These are phyloP conservation scores for Saccharomyces hybrid DNA, from an alignment of 1,139 yeast species.

Conservation along the genomic window DNA sequence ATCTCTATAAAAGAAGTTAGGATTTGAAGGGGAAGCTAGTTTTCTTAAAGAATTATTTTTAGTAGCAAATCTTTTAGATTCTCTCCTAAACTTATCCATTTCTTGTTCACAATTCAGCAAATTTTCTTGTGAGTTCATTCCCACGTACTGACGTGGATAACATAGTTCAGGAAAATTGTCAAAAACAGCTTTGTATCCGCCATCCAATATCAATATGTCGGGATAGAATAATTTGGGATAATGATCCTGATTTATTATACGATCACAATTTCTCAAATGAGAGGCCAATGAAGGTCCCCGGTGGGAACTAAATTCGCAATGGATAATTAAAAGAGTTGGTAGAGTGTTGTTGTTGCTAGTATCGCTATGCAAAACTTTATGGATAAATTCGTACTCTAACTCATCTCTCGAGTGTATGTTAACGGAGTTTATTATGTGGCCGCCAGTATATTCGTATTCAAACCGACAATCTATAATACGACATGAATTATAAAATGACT, in stretches of 20 bases:
- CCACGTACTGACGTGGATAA: slow-evolving; percentile 71
- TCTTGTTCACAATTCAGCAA: slow-evolving; percentile 62
- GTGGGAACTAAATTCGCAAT: slow-evolving; percentile 88
- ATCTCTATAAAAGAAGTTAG: background rate
- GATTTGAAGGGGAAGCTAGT: background rate
- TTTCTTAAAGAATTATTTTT: slow-evolving; percentile 30
- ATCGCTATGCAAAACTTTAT: slow-evolving; percentile 6
- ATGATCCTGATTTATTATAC: slow-evolving; percentile 59
- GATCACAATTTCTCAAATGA: slow-evolving; percentile 75
- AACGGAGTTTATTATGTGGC: slow-evolving; percentile 79
- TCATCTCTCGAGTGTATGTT: slow-evolving; percentile 68
- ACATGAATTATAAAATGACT: slow-evolving; percentile 50
- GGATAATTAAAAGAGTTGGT: slow-evolving; percentile 61
- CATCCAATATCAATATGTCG: slow-evolving; percentile 78
- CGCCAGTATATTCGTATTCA: slow-evolving; percentile 86
- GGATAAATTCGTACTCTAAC: slow-evolving; percentile 31
- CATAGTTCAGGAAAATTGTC: slow-evolving; percentile 44
- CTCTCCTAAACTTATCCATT: slow-evolving; percentile 59
- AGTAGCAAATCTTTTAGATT: slow-evolving; percentile 39
- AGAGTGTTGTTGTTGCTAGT: slow-evolving; percentile 15
- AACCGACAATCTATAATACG: slow-evolving; percentile 81
- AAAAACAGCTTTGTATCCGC: slow-evolving; percentile 81
- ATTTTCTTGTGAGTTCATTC: slow-evolving; percentile 75
- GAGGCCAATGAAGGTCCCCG: slow-evolving; percentile 91
- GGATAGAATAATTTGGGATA: slow-evolving; percentile 84